Conservation (phyloP, 73 alveolate species). For the Tetrahymena malaccensis region DNA sequence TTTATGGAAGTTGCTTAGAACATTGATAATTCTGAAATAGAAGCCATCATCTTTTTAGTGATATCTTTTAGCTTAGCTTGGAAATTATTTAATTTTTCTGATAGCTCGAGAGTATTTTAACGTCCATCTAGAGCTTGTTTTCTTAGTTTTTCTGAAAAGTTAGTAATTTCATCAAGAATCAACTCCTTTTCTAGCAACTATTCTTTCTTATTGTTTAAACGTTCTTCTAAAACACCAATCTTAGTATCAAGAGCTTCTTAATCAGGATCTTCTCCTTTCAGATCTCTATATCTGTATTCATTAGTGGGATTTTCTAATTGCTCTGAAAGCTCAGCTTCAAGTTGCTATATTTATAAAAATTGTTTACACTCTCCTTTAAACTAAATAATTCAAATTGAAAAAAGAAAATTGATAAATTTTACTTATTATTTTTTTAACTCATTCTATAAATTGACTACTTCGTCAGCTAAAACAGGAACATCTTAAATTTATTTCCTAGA, state of each 20-base stretch:
- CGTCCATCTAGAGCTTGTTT: constrained; percentile 91
- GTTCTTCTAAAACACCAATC: constrained; percentile 89
- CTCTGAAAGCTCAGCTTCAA: constrained; percentile 62
- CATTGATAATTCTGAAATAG: constrained; percentile 95
- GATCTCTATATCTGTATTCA: constrained; percentile 78
- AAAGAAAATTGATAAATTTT: neutral
- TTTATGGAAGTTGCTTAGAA: constrained; percentile 88
- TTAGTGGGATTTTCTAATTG: constrained; percentile 89
- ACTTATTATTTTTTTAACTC: constrained; percentile 62
- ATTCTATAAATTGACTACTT: constrained; percentile 64
- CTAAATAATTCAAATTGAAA: neutral
- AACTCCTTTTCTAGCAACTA: constrained; percentile 86
- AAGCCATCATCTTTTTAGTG: constrained; percentile 90
- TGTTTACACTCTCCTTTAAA: neutral
- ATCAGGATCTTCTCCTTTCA: constrained; percentile 96
- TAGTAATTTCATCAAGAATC: constrained; percentile 90
- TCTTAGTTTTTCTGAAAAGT: constrained; percentile 90
- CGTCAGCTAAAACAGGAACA: constrained; percentile 79
- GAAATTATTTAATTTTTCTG: constrained; percentile 90
- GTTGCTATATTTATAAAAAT: neutral
- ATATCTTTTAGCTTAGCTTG: constrained; percentile 84
- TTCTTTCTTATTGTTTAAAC: constrained; percentile 90
- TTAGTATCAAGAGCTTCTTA: constrained; percentile 88
- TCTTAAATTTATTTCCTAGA: constrained; percentile 83
- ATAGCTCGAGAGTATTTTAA: constrained; percentile 81